Conservation (phyloP, 225 moss, liverwort and hornwort genomes). For the Thuidium tamariscinum region DNA sequence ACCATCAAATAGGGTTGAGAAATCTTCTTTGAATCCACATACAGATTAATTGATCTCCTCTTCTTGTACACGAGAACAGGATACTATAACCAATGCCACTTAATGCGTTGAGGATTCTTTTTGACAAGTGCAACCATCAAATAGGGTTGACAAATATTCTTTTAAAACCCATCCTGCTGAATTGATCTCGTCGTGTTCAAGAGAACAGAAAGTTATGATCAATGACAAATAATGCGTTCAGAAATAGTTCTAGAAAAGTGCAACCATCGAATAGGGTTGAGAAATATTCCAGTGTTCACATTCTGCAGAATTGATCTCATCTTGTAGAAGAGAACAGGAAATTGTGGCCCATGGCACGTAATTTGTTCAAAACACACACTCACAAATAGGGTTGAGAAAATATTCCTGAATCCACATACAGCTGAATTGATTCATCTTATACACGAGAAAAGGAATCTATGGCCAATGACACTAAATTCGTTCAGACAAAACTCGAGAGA, state of each 20-base stretch:
- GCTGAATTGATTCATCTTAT: not conserved
- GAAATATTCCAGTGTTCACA: not conserved
- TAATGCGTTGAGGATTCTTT: not conserved
- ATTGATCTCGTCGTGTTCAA: not conserved
- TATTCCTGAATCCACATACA: not conserved
- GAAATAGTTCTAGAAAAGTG: not conserved
- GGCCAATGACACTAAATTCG: not conserved
- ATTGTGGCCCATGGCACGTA: too few species aligned
- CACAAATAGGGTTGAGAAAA: not conserved
- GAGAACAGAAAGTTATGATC: not conserved
- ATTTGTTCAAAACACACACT: too few species aligned
- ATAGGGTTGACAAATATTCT: not conserved
- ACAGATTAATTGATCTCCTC: not conserved
- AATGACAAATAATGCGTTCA: not conserved
- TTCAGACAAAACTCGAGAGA: not conserved
- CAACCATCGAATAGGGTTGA: not conserved
- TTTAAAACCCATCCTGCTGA: not conserved
- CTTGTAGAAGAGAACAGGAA: not conserved
- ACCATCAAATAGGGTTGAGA: not conserved
- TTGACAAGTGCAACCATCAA: not conserved
- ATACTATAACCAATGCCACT: not conserved
- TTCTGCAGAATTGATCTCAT: not conserved
- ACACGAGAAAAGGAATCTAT: not conserved
- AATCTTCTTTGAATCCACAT: not conserved
- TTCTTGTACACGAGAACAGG: not conserved